Evolutionary conservation across 179 eudicot genomes (phyloP).

Genomic region (Sideroxylon spinosum): DNA sequence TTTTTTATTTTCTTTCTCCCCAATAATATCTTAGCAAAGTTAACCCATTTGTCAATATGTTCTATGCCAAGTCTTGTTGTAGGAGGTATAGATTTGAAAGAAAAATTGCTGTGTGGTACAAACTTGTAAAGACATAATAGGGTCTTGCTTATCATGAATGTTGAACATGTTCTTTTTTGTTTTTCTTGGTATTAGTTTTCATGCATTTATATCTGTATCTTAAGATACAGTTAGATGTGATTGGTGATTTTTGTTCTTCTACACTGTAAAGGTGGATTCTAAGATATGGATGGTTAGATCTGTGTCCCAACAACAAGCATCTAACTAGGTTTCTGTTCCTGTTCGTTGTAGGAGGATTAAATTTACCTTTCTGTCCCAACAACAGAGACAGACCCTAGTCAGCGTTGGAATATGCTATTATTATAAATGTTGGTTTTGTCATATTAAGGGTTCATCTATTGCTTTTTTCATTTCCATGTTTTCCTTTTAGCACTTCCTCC

Average conservation of each 20-base stretch:
- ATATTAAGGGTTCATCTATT: neutral
- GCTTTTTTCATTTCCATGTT: neutral
- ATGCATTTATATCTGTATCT: neutral
- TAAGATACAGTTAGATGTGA: too few relatives aligned
- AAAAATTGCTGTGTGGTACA: neutral
- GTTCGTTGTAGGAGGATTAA: neutral
- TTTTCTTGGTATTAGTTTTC: neutral
- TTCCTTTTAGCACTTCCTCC: neutral
- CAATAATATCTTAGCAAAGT: too few relatives aligned
- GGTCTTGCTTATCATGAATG: neutral
- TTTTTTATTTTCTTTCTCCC: too few relatives aligned
- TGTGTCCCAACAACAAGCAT: neutral
- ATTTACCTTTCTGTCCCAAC: neutral
- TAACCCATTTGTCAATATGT: too few relatives aligned
- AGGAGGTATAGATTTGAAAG: too few relatives aligned
- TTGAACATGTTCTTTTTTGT: neutral
- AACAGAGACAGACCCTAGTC: neutral
- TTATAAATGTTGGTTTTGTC: neutral
- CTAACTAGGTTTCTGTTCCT: neutral
- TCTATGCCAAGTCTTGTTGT: too few relatives aligned
- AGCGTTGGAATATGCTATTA: neutral
- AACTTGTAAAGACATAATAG: neutral
- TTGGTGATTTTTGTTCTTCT: too few relatives aligned
- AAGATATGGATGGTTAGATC: neutral
- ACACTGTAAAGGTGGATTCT: neutral